Conservation (phyloP, 2,329 filamentous ascomycete species). For the Dichotomopilus funicola region DNA sequence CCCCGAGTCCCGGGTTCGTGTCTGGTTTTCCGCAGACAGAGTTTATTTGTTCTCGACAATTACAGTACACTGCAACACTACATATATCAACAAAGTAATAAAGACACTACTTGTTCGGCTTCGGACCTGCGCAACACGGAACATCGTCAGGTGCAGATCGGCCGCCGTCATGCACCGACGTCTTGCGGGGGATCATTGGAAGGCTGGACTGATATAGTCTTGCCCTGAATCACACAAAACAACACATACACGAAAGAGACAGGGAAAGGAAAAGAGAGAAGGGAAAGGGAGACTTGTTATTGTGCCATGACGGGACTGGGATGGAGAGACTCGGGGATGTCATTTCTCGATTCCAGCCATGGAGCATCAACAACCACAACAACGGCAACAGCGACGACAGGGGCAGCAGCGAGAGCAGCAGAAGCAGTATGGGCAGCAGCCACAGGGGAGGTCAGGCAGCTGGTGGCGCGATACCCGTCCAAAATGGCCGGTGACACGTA, state of each 20-base stretch:
- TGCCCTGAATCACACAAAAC: not conserved
- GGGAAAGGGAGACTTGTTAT: no score
- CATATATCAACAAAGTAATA: no score
- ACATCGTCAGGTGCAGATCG: not conserved
- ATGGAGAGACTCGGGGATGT: slow-evolving; percentile 1
- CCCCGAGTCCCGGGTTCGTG: no score
- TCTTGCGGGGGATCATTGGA: not conserved
- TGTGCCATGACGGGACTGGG: not conserved
- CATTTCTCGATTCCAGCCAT: not conserved
- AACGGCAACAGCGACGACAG: no score
- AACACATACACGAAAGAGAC: not conserved
- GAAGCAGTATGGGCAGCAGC: no score
- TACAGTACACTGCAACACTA: no score
- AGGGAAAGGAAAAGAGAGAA: no score
- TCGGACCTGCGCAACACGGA: not conserved
- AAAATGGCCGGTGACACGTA: not conserved
- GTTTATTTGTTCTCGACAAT: no score
- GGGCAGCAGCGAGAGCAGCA: no score
- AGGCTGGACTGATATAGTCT: slow-evolving; percentile 14
- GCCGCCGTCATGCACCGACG: slow-evolving; percentile 9
- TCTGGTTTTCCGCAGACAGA: no score
- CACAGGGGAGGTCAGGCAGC: not conserved
- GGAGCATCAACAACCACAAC: not conserved
- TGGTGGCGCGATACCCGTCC: not conserved
- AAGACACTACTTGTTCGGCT: not conserved